A percentile compares a stretch with the other conserved stretches of the same genome.
These are phyloP conservation scores for Penicillium decumbens DNA, from an alignment of 2,329 filamentous ascomycete genomes.

Conservation along the genomic window DNA sequence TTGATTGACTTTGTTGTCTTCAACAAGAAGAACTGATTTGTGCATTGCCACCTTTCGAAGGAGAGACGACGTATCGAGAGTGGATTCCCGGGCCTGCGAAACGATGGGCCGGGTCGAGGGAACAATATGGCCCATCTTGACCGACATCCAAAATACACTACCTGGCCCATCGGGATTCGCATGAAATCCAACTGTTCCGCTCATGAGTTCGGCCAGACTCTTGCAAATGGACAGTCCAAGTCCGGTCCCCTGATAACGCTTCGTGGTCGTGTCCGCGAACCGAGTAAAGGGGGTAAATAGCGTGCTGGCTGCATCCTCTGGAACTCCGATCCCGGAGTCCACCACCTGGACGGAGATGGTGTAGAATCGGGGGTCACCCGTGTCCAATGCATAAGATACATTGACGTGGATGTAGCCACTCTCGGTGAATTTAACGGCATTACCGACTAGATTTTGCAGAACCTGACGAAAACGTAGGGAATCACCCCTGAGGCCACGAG, in stretches of 20 bases:
- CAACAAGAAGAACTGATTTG: slow-evolving; percentile 42
- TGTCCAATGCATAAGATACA: slow-evolving; percentile 40
- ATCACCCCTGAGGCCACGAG: slow-evolving; percentile 52
- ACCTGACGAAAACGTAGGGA: slow-evolving; percentile 59
- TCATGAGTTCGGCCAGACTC: slow-evolving; percentile 54
- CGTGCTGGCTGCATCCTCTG: slow-evolving; percentile 41
- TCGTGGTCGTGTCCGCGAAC: slow-evolving; percentile 51
- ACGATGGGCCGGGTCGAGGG: slow-evolving; percentile 26
- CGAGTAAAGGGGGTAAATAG: slow-evolving; percentile 57
- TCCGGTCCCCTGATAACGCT: slow-evolving; percentile 54
- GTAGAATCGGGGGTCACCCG: slow-evolving; percentile 39
- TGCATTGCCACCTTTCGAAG: slow-evolving; percentile 37
- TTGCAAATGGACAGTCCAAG: slow-evolving; percentile 57
- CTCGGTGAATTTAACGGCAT: slow-evolving; percentile 60
- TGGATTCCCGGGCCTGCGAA: slow-evolving; percentile 7
- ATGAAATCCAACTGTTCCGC: slow-evolving; percentile 48
- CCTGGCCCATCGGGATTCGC: slow-evolving; percentile 46
- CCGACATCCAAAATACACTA: slow-evolving; percentile 52
- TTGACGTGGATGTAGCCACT: slow-evolving; percentile 49
- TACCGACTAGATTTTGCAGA: slow-evolving; percentile 58
- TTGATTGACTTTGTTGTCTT: slow-evolving; percentile 44
- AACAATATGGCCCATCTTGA: slow-evolving; percentile 39
- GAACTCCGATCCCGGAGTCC: slow-evolving; percentile 54
- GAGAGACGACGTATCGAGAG: slow-evolving; percentile 23
- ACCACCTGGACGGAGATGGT: slow-evolving; percentile 50